A percentile compares a stretch with the other conserved stretches of the same genome.
These are phyloP conservation scores for Claviceps cyperi DNA, from an alignment of 2,329 filamentous ascomycete species.

Conservation along the genomic window DNA sequence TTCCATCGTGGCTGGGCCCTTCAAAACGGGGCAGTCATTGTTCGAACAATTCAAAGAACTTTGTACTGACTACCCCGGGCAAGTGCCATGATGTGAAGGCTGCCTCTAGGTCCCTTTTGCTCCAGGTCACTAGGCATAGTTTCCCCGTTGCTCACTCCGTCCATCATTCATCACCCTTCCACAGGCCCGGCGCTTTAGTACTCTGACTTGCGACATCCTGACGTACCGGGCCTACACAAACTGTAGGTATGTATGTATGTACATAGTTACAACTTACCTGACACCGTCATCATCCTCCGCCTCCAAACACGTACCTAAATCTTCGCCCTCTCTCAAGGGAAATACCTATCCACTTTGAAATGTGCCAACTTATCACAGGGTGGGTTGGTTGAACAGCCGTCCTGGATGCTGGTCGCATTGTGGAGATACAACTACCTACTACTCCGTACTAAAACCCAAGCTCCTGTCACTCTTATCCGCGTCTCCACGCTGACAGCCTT, in stretches of 20 bases:
- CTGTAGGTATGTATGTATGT: neutral
- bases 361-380: neutral
- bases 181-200: neutral
- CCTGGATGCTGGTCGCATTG: neutral
- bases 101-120: neutral
- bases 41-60: neutral
- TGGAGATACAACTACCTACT: constrained; percentile 1
- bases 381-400: neutral
- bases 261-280: neutral
- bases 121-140: constrained; percentile 1
- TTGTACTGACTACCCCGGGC: neutral
- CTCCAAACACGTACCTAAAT: neutral
- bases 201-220: neutral
- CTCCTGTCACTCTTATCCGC: neutral
- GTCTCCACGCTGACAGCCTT: neutral
- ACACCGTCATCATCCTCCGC: neutral
- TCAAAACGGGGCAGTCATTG: neutral
- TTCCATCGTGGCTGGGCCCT: neutral
- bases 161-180: neutral
- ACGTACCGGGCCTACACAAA: neutral
- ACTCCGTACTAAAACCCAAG: neutral
- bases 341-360: constrained; percentile 2
- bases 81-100: constrained; percentile 1
- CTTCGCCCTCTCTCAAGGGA: neutral
- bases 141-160: constrained; percentile 3